Base-by-base conservation (phyloP, 495 filamentous ascomycete species). In the Xylaria intraflava region DNA sequence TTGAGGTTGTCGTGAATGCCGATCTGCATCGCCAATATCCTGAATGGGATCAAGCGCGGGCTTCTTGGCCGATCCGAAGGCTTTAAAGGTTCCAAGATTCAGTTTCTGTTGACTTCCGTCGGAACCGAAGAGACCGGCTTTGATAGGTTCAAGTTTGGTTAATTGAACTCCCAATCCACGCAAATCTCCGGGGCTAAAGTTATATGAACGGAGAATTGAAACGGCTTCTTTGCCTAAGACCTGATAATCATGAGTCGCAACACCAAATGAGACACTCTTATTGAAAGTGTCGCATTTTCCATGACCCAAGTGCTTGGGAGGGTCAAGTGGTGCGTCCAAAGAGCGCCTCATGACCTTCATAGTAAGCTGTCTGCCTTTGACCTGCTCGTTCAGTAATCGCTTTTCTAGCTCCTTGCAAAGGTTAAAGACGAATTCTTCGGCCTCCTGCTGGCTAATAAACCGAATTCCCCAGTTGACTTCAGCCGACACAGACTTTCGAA, bases 381-480 rank as follows among this genome's bases (percentile, higher is more conserved):
- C 88, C 17, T 82, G 73, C 61, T 95, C 88, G 52, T 89, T 87
- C 42, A 88, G 69, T 23, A 98, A 72, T 17, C 90, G 79, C 27
- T 85, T 83, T 58, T 89, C 82, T 19, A 97, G 69, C 62, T 97
- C 93, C 43, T 84, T 83, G 56, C 85, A 89, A 2, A 98, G 69
- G 54, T 87, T 89, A 46, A 79, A 75, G 24, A 97, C 75, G 62
- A 98, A 98, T 47, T 90, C 86, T 39, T 97, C 93, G 0, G 88
- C 89, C 67, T 98, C 92, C 6, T 80, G 81, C 54, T 95, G 89
- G 42, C 79, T 93, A 49, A 88, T 82, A 60, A 98, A 98, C 26
- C 93, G 83, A 47, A 98, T 93, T 2, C 93, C 93, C 94, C 94
- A 98, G 61, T 96, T 98, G 53, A 98, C 89, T 55, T 97, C 91